These are phyloP conservation scores for Populus deltoides DNA, from an alignment of 345 rosid genomes.

Conservation along the genomic window DNA sequence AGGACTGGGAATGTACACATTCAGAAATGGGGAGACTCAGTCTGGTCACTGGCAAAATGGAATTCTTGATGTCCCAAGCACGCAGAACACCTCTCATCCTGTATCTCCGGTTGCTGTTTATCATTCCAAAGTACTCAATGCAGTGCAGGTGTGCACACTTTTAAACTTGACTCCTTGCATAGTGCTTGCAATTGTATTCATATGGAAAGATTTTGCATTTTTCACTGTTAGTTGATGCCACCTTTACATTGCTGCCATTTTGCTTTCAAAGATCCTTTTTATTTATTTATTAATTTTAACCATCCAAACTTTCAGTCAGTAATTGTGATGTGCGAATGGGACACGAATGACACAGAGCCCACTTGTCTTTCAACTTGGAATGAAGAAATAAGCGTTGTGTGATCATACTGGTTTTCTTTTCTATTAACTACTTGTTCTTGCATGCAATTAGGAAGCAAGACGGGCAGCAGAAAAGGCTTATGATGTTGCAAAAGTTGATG, in stretches of 20 bases:
- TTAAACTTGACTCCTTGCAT: not conserved
- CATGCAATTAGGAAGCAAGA: slow-evolving; percentile 67
- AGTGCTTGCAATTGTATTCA: not conserved
- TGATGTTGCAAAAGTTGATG: slow-evolving; percentile 82
- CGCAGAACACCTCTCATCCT: slow-evolving; percentile 56
- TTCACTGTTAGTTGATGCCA: not conserved
- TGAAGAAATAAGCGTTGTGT: not conserved
- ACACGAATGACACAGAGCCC: not conserved
- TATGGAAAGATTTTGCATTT: not conserved
- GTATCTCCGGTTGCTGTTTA: slow-evolving; percentile 73
- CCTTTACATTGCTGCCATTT: not conserved
- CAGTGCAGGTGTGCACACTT: slow-evolving; percentile 61
- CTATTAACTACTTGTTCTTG: not conserved
- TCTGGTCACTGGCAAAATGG: slow-evolving; percentile 98
- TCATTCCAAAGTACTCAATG: slow-evolving; percentile 86
- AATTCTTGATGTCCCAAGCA: slow-evolving; percentile 74
- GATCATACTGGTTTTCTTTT: not conserved
- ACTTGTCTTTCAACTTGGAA: not conserved
- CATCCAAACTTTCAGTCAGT: not conserved
- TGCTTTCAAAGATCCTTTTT: not conserved
- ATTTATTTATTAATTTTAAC: not conserved
- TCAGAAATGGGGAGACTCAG: slow-evolving; percentile 89
- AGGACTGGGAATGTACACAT: slow-evolving; percentile 96
- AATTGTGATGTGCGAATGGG: not conserved
- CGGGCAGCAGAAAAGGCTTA: slow-evolving; percentile 79